phyloP scores from a whole-genome alignment of 331 rosid species.

The Acacia concinna region DNA sequence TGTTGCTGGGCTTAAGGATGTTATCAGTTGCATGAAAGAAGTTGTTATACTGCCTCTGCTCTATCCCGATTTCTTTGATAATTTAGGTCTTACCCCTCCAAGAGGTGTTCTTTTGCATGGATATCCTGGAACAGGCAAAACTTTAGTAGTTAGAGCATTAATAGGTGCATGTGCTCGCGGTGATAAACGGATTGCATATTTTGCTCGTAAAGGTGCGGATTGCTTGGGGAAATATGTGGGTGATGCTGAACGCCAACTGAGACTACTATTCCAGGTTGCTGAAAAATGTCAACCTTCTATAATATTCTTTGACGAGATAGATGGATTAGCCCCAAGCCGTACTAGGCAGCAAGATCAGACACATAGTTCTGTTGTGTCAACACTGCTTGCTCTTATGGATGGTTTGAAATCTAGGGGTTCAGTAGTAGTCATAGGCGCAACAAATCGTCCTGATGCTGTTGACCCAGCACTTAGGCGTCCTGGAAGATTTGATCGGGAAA shows the following conservation, averaged over 20 bases:
- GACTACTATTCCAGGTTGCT: constrained; percentile 97
- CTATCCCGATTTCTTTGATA: constrained; percentile 89
- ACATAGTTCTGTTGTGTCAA: constrained; percentile 97
- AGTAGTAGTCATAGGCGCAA: constrained; percentile 95
- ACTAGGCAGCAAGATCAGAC: constrained; percentile 98
- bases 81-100: constrained; percentile 85
- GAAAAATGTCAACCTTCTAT: constrained; percentile 97
- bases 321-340: constrained; percentile 93
- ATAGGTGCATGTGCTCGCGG: constrained; percentile 98
- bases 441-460: constrained; percentile 98
- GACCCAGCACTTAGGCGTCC: constrained; percentile 97
- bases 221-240: constrained; percentile 99
- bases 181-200: constrained; percentile 89
- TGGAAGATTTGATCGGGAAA: constrained; percentile 96
- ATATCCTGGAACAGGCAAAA: constrained; percentile 99
- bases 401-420: constrained; percentile 98
- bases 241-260: constrained; percentile 96
- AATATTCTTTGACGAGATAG: constrained; percentile 97
- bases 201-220: constrained; percentile 99
- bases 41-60: constrained; percentile 90
- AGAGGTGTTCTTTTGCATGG: constrained; percentile 98
- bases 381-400: constrained; percentile 94
- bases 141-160: constrained; percentile 86
- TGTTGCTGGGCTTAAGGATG: constrained; percentile 96
- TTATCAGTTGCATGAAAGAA: constrained; percentile 95